Percentiles rank a stretch among this genome's conserved stretches.
Evolutionary conservation across 1,284 basidiomycete genomes (phyloP).

Genomic region (Ceratobasidium sp.): DNA sequence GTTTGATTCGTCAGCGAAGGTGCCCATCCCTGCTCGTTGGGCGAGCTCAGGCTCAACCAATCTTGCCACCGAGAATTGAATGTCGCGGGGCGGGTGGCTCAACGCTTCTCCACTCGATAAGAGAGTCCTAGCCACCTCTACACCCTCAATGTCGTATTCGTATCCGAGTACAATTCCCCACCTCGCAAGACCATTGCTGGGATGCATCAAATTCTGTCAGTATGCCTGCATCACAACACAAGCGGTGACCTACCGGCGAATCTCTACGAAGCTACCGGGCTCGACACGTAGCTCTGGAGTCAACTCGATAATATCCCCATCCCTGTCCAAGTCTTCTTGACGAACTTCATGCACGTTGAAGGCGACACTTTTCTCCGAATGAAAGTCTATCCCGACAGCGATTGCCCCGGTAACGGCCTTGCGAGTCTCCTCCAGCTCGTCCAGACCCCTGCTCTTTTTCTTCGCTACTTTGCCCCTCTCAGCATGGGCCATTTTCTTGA

Average conservation of each 20-base stretch:
- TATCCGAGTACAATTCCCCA: conserved; percentile 61
- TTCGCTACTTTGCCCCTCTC: neutral
- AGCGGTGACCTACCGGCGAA: conserved; percentile 58
- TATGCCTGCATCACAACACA: neutral
- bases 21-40: conserved; percentile 56
- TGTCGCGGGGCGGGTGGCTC: conserved; percentile 55
- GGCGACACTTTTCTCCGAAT: neutral
- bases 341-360: conserved; percentile 8
- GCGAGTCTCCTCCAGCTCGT: neutral
- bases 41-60: conserved; percentile 59
- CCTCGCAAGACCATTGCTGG: conserved; percentile 55
- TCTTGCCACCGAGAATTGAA: conserved; percentile 53
- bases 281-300: conserved; percentile 3
- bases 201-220: conserved; percentile 13
- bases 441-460: conserved; percentile 16
- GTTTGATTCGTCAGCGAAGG: conserved; percentile 50
- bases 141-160: conserved; percentile 50
- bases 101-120: conserved; percentile 60
- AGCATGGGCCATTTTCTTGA: conserved; percentile 8
- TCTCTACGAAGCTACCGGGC: conserved; percentile 65
- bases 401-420: conserved; percentile 1
- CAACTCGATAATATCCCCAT: neutral
- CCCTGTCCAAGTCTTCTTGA: conserved; percentile 10
- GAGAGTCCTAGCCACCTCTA: conserved; percentile 53
- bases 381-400: neutral